Conservation (phyloP, 345 rosid genomes). For the Boechera divaricarpa region DNA sequence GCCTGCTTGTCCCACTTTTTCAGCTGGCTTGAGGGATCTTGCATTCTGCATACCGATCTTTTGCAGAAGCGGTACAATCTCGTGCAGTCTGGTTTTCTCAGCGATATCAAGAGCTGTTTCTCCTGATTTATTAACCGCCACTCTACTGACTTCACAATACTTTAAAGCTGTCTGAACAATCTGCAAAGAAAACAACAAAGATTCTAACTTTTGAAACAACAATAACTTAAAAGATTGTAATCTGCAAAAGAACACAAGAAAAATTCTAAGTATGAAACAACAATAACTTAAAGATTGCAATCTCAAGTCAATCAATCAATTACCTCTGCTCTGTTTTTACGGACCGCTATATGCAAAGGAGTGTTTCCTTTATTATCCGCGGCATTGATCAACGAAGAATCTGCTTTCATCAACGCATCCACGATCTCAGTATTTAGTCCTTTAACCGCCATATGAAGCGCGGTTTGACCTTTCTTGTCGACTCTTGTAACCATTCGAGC, state of each 20-base stretch:
- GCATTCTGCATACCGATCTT: constrained; percentile 62
- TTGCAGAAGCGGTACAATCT: constrained; percentile 56
- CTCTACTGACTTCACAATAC: constrained; percentile 55
- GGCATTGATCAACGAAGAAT: constrained; percentile 61
- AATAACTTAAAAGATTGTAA: constrained; percentile 21
- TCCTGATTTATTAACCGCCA: constrained; percentile 61
- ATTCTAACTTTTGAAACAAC: background rate
- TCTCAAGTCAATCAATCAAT: background rate
- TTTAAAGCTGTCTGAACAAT: constrained; percentile 56
- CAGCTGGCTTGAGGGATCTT: constrained; percentile 57
- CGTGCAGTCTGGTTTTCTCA: constrained; percentile 59
- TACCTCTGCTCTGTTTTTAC: constrained; percentile 80
- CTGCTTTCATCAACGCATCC: constrained; percentile 55
- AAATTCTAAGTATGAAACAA: background rate
- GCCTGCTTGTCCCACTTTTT: constrained; percentile 42
- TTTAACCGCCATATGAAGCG: constrained; percentile 96
- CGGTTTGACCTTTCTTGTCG: constrained; percentile 88
- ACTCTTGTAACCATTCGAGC: constrained; percentile 57
- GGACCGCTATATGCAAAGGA: constrained; percentile 79
- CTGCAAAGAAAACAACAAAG: constrained; percentile 51
- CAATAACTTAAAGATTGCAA: background rate
- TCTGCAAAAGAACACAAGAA: constrained; percentile 54
- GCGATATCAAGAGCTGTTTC: constrained; percentile 82
- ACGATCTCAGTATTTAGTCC: constrained; percentile 70
- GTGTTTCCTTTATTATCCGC: constrained; percentile 80